Evolutionary conservation across 1,139 yeast genomes (phyloP).

Genomic region (Suhomyces ambrosiae): DNA sequence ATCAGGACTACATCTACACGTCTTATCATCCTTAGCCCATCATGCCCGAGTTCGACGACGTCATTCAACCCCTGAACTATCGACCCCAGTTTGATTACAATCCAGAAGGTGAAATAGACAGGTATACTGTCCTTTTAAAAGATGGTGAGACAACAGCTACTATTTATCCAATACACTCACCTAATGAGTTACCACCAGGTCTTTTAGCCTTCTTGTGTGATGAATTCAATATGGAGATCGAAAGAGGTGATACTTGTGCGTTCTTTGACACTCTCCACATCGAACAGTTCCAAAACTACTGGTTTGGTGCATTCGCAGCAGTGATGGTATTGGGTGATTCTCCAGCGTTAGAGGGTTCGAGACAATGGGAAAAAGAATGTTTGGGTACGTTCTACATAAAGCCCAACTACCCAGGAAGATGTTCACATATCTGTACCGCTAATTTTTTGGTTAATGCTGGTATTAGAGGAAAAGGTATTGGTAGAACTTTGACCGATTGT

Average conservation of each 20-base stretch:
- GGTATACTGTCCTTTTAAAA: constrained; percentile 70
- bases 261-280: constrained; percentile 75
- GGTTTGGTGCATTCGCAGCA: constrained; percentile 88
- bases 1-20: constrained; percentile 18
- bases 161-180: constrained; percentile 76
- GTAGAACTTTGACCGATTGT: constrained; percentile 79
- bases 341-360: constrained; percentile 54
- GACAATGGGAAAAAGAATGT: constrained; percentile 90
- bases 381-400: constrained; percentile 81
- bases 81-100: constrained; percentile 39
- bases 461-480: constrained; percentile 90
- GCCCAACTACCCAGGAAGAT: constrained; percentile 91
- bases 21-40: constrained; percentile 4
- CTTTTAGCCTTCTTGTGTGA: constrained; percentile 80
- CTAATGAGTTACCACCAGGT: constrained; percentile 70
- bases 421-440: constrained; percentile 91
- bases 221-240: constrained; percentile 91
- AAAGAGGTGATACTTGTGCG: constrained; percentile 84
- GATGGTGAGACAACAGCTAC: constrained; percentile 94
- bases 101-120: constrained; percentile 35
- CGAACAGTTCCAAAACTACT: constrained; percentile 73
- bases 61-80: constrained; percentile 37
- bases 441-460: constrained; percentile 90
- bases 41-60: constrained; percentile 45
- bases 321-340: constrained; percentile 84